These are phyloP conservation scores for Hirsutella thompsonii DNA, from an alignment of 2,329 filamentous ascomycete genomes.

Conservation along the genomic window DNA sequence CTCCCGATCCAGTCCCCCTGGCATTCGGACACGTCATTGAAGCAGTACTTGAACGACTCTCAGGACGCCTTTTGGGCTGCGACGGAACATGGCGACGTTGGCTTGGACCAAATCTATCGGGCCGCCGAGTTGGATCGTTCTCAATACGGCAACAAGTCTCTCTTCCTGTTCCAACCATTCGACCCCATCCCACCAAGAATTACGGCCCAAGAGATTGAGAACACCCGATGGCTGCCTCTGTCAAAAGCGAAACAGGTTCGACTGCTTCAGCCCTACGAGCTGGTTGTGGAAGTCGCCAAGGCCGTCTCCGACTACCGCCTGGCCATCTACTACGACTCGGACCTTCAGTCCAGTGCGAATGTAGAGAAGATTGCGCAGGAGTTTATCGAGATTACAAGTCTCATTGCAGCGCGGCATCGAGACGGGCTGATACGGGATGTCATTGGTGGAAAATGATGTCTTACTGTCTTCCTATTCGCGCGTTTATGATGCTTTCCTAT, in stretches of 20 bases:
- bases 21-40: background rate
- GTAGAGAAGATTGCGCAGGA: background rate
- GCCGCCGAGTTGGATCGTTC: background rate
- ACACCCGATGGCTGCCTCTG: background rate
- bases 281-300: background rate
- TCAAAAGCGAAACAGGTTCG: background rate
- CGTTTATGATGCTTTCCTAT: too few relatives aligned
- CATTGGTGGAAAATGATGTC: background rate
- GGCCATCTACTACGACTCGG: background rate
- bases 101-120: background rate
- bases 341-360: background rate
- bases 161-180: background rate
- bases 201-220: background rate
- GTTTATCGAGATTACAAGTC: background rate
- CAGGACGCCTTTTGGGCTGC: background rate
- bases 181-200: background rate
- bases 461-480: too few relatives aligned
- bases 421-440: background rate
- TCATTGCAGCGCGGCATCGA: background rate
- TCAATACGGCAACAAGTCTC: background rate
- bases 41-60: background rate
- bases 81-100: background rate
- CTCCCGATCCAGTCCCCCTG: constrained; percentile 3
- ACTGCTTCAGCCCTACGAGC: background rate
- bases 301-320: background rate